phyloP scores from a whole-genome alignment of 2,329 filamentous ascomycete species.

The Daldinia sp. region DNA sequence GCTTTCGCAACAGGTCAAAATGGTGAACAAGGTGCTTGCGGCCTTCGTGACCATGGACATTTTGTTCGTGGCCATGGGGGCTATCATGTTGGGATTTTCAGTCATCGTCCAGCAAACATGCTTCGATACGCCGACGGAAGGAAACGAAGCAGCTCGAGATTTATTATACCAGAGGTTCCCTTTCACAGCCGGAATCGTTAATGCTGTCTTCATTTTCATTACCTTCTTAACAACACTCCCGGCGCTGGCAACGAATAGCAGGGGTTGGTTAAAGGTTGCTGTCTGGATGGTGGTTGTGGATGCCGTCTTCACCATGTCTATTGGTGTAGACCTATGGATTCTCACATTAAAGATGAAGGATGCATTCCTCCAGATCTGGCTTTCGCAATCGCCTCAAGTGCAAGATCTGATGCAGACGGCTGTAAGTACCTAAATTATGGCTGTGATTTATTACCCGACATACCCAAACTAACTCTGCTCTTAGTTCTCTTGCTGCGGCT shows the following conservation, averaged over 20 bases:
- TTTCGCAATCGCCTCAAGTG: slow-evolving; percentile 64
- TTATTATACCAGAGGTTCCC: slow-evolving; percentile 67
- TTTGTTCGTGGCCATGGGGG: slow-evolving; percentile 66
- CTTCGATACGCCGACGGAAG: slow-evolving; percentile 58
- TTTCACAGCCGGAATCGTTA: slow-evolving; percentile 74
- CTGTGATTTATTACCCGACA: slow-evolving; percentile 20
- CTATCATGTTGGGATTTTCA: slow-evolving; percentile 67
- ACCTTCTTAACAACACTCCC: slow-evolving; percentile 78
- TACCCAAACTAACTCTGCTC: slow-evolving; percentile 34
- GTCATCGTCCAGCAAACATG: slow-evolving; percentile 63
- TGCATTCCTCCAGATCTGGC: slow-evolving; percentile 72
- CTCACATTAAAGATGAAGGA: slow-evolving; percentile 76
- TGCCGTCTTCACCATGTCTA: slow-evolving; percentile 71
- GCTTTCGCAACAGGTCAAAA: slow-evolving; percentile 49
- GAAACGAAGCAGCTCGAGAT: slow-evolving; percentile 63
- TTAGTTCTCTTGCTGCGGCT: slow-evolving; percentile 85
- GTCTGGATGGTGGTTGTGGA: slow-evolving; percentile 73
- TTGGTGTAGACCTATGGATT: slow-evolving; percentile 79
- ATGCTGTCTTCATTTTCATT: slow-evolving; percentile 77
- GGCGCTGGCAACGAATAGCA: slow-evolving; percentile 74
- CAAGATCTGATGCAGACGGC: slow-evolving; percentile 78
- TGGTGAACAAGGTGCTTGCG: slow-evolving; percentile 68
- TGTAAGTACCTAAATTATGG: slow-evolving; percentile 59
- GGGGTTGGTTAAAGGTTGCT: slow-evolving; percentile 77
- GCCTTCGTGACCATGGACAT: slow-evolving; percentile 62